Percentiles rank a stretch among this genome's conserved stretches.
phyloP scores from a whole-genome alignment of 176 grass and related monocot species.

The Cocos nucifera region DNA sequence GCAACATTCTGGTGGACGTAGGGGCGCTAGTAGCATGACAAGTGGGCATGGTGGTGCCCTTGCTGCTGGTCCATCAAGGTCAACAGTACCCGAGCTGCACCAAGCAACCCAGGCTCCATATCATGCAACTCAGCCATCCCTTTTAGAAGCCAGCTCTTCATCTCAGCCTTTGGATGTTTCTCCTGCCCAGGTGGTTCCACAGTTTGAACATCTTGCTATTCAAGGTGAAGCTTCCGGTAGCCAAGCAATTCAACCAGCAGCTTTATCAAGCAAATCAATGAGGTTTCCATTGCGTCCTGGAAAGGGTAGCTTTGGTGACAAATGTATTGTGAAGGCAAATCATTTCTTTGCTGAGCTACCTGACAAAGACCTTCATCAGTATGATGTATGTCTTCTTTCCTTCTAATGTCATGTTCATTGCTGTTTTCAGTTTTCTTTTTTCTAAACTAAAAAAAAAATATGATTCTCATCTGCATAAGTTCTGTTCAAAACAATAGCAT shows the following conservation, averaged over 20 bases:
- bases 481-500: too few relatives aligned
- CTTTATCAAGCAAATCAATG: slow-evolving; percentile 68
- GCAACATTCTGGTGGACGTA: slow-evolving; percentile 53
- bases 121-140: slow-evolving; percentile 38
- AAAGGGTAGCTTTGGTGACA: slow-evolving; percentile 73
- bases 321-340: slow-evolving; percentile 85
- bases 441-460: too few relatives aligned
- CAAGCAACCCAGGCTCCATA: slow-evolving; percentile 70
- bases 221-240: slow-evolving; percentile 35
- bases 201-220: slow-evolving; percentile 51
- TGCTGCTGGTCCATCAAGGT: slow-evolving; percentile 37
- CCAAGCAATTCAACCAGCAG: slow-evolving; percentile 50
- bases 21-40: slow-evolving; percentile 29
- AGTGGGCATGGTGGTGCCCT: slow-evolving; percentile 42
- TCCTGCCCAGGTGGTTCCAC: slow-evolving; percentile 54
- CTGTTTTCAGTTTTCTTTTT: slow-evolving; percentile 3
- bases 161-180: slow-evolving; percentile 62
- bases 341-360: slow-evolving; percentile 93
- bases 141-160: slow-evolving; percentile 44
- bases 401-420: neutral
- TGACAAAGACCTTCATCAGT: slow-evolving; percentile 95
- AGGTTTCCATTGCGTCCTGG: slow-evolving; percentile 76
- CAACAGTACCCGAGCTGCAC: slow-evolving; percentile 96
- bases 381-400: slow-evolving; percentile 48
- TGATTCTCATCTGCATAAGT: too few relatives aligned